These are phyloP conservation scores for Aristolochia californica DNA, from an alignment of 164 flowering plant species.

Conservation along the genomic window DNA sequence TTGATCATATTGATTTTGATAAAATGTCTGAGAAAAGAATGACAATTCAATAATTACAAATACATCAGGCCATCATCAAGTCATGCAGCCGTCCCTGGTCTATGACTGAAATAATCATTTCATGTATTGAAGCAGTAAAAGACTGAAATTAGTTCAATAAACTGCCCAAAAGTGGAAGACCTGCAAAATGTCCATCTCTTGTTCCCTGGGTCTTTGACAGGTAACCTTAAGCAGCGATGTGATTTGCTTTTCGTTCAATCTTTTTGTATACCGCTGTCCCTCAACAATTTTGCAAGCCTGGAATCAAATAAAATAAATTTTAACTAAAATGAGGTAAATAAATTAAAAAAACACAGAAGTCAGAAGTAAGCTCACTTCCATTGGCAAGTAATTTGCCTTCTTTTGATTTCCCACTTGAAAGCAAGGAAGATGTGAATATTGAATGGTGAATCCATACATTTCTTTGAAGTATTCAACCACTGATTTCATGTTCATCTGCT, in stretches of 20 bases:
- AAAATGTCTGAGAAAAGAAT: conserved; percentile 31
- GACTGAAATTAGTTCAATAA: too few relatives aligned
- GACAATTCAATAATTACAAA: background rate
- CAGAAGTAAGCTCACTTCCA: conserved; percentile 35
- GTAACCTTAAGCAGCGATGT: conserved; percentile 49
- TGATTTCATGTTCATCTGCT: conserved; percentile 49
- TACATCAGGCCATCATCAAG: background rate
- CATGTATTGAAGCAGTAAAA: too few relatives aligned
- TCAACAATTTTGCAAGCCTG: conserved; percentile 48
- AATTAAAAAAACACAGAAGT: background rate
- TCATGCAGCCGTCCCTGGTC: background rate
- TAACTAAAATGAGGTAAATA: background rate
- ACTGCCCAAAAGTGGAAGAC: conserved; percentile 16
- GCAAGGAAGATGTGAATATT: conserved; percentile 46
- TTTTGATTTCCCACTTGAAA: conserved; percentile 61
- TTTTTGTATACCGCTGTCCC: conserved; percentile 49
- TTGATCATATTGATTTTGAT: conserved; percentile 38
- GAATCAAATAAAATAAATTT: background rate
- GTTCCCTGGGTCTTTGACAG: conserved; percentile 52
- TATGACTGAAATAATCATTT: background rate
- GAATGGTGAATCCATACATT: conserved; percentile 59
- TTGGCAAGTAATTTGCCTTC: conserved; percentile 59
- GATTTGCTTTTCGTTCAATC: conserved; percentile 53
- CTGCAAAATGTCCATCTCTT: conserved; percentile 41
- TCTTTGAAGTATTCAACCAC: conserved; percentile 66